Evolutionary conservation across 2,329 filamentous ascomycete species (phyloP).

Genomic region (Verticillium tricorpus): DNA sequence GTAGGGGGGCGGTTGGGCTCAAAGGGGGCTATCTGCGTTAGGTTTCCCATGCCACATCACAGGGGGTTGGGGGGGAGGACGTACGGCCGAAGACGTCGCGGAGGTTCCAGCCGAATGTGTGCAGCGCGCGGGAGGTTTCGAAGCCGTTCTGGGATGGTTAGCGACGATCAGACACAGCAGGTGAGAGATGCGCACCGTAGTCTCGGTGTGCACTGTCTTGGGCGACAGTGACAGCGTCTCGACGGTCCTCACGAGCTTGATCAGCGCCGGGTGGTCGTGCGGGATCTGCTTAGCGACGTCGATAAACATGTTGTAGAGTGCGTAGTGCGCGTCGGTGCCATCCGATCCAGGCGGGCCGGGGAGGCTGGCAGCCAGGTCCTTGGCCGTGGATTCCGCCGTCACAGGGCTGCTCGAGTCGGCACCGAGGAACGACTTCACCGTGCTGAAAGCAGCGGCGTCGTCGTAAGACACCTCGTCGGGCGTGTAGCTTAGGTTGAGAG

Average conservation of each 20-base stretch:
- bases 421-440: background rate
- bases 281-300: slow-evolving; percentile 12
- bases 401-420: background rate
- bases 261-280: slow-evolving; percentile 7
- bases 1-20: background rate
- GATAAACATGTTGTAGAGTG: slow-evolving; percentile 11
- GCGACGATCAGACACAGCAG: background rate
- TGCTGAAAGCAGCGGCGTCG: background rate
- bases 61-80: background rate
- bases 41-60: background rate
- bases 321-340: background rate
- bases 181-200: background rate
- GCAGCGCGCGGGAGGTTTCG: slow-evolving; percentile 7
- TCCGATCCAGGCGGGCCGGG: background rate
- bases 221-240: slow-evolving; percentile 8
- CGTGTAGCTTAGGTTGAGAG: background rate
- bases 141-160: slow-evolving; percentile 5
- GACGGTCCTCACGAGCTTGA: slow-evolving; percentile 8
- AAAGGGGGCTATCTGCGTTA: background rate
- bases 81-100: slow-evolving; percentile 7
- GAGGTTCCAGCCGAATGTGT: slow-evolving; percentile 3
- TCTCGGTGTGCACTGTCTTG: slow-evolving; percentile 6
- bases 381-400: background rate
- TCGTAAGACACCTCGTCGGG: slow-evolving; percentile 1
- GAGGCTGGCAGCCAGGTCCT: background rate